phyloP scores from a whole-genome alignment of 2,329 filamentous ascomycete species.

The Chrysoporthe cubensis region DNA sequence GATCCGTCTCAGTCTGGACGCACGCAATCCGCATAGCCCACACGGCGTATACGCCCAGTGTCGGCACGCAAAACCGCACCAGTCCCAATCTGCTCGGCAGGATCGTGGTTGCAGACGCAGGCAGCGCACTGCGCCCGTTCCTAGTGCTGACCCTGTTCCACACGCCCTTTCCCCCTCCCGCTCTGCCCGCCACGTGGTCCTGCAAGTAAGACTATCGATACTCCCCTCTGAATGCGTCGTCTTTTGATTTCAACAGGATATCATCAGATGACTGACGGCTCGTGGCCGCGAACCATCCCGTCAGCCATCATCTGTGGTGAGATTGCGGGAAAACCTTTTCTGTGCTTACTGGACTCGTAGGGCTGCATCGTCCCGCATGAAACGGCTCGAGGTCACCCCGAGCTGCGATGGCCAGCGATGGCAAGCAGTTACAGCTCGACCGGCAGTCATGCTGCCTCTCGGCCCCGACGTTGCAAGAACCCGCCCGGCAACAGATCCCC shows the following conservation, averaged over 20 bases:
- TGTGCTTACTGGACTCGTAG: constrained; percentile 10
- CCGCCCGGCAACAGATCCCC: not conserved
- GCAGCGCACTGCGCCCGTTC: constrained; percentile 12
- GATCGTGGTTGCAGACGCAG: constrained; percentile 5
- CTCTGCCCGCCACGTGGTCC: constrained; percentile 12
- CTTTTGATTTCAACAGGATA: not conserved
- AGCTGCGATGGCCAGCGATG: not conserved
- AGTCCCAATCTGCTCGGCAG: not conserved
- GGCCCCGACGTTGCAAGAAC: constrained; percentile 10
- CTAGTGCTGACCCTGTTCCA: constrained; percentile 14
- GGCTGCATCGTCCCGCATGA: constrained; percentile 15
- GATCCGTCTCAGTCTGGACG: not conserved
- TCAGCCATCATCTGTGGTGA: not conserved
- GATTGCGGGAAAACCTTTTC: not conserved
- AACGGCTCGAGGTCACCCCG: not conserved
- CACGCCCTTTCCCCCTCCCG: not conserved
- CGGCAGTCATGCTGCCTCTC: not conserved
- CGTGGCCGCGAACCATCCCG: not conserved
- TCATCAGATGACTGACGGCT: not conserved
- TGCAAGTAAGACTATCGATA: constrained; percentile 10
- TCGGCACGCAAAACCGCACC: not conserved
- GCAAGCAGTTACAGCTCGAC: not conserved
- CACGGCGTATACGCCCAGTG: not conserved
- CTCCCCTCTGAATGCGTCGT: not conserved
- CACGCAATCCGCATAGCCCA: not conserved